These are phyloP conservation scores for Fraxinus sp. DNA, from an alignment of 305 asterid genomes.

Conservation along the genomic window DNA sequence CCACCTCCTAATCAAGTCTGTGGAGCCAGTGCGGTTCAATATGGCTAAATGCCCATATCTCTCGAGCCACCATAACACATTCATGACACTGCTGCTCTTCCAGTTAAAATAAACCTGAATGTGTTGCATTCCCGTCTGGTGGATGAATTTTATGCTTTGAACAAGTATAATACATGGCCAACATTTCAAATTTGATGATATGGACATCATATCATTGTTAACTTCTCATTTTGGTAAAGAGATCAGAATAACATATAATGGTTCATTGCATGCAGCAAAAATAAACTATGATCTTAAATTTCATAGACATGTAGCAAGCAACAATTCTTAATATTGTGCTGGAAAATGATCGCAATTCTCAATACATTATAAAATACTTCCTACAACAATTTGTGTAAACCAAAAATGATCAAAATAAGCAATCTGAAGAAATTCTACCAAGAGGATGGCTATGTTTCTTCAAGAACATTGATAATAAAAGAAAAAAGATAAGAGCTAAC, in stretches of 20 bases:
- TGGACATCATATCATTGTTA: background rate
- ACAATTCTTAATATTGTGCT: background rate
- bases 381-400: background rate
- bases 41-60: background rate
- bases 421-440: background rate
- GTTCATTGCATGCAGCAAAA: background rate
- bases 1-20: background rate
- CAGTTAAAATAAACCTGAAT: background rate
- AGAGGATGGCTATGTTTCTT: background rate
- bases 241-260: background rate
- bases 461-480: background rate
- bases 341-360: constrained; percentile 1
- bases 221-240: background rate
- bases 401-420: background rate
- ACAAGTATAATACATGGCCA: background rate
- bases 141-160: background rate
- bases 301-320: background rate
- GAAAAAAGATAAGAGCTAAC: background rate
- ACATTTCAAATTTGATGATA: background rate
- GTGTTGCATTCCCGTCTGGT: background rate
- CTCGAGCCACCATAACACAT: background rate
- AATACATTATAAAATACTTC: background rate
- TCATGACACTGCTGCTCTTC: background rate
- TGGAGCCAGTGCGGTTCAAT: background rate
- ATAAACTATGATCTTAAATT: background rate